phyloP scores from a whole-genome alignment of 768 basidiomycete genomes.

The Lentinula lateritia region DNA sequence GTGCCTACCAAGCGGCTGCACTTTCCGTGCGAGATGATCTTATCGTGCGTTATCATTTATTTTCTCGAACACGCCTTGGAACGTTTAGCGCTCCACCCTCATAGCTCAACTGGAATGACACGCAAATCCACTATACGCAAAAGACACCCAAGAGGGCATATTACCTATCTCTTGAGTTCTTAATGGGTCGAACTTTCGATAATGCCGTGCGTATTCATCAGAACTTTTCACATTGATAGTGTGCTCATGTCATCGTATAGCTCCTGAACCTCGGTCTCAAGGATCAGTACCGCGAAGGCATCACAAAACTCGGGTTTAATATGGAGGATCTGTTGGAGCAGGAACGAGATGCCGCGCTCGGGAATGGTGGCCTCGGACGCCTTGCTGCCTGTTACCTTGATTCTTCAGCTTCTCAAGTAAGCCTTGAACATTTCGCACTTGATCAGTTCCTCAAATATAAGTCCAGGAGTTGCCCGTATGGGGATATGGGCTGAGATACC shows the following conservation, averaged over 20 bases:
- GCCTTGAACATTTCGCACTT: slow-evolving; percentile 33
- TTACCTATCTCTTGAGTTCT: slow-evolving; percentile 93
- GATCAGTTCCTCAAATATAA: slow-evolving; percentile 22
- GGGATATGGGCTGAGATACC: slow-evolving; percentile 93
- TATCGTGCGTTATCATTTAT: slow-evolving; percentile 42
- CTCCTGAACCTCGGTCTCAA: slow-evolving; percentile 88
- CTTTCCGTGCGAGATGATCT: slow-evolving; percentile 85
- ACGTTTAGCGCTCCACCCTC: slow-evolving; percentile 5
- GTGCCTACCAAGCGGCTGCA: slow-evolving; percentile 90
- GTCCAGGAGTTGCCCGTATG: slow-evolving; percentile 77
- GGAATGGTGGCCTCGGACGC: slow-evolving; percentile 93
- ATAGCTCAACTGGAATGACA: slow-evolving; percentile 82
- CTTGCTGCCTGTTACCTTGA: slow-evolving; percentile 97
- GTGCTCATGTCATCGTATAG: slow-evolving; percentile 35
- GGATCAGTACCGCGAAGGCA: slow-evolving; percentile 60
- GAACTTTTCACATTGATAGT: slow-evolving; percentile 43
- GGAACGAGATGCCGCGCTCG: slow-evolving; percentile 92
- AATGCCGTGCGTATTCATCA: slow-evolving; percentile 44
- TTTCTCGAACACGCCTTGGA: neutral
- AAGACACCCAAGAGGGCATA: slow-evolving; percentile 88
- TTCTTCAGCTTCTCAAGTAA: slow-evolving; percentile 79
- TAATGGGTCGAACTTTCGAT: slow-evolving; percentile 79
- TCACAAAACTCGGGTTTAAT: slow-evolving; percentile 80
- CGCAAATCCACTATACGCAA: slow-evolving; percentile 69
- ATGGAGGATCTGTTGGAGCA: slow-evolving; percentile 83